Evolutionary conservation across 352 stramenopile genomes (phyloP).

Genomic region (Phytophthora pseudosyringae): DNA sequence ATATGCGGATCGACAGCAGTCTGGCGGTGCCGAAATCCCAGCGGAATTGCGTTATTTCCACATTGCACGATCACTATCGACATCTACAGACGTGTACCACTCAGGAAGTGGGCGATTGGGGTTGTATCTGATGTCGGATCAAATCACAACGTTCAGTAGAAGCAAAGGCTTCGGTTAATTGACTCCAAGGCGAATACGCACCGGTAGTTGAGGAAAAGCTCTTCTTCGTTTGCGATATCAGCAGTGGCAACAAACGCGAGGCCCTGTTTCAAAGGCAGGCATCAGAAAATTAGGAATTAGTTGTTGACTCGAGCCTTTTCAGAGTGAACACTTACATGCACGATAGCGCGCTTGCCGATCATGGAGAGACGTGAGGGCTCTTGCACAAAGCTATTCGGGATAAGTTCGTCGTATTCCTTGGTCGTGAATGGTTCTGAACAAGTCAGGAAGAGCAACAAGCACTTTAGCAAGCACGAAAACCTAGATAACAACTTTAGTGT

Average conservation of each 20-base stretch:
- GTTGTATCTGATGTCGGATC: conserved; percentile 67
- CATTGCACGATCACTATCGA: conserved; percentile 82
- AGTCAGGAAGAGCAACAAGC: neutral
- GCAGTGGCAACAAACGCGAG: conserved; percentile 78
- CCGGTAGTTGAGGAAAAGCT: conserved; percentile 89
- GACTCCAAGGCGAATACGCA: conserved; percentile 15
- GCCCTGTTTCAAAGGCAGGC: conserved; percentile 38
- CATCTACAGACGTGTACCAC: conserved; percentile 86
- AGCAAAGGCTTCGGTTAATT: neutral
- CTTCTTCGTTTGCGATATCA: conserved; percentile 81
- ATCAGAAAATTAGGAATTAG: neutral
- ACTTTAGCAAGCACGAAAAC: neutral
- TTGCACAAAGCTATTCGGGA: conserved; percentile 85
- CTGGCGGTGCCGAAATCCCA: conserved; percentile 4
- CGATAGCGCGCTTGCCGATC: conserved; percentile 84
- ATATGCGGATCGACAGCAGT: neutral
- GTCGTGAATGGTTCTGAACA: conserved; percentile 70
- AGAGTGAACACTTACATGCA: conserved; percentile 63
- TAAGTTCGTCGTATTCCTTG: conserved; percentile 65
- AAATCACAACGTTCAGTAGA: neutral
- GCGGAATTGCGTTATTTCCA: conserved; percentile 61
- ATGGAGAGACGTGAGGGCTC: conserved; percentile 81
- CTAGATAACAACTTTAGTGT: neutral
- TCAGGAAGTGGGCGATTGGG: conserved; percentile 69
- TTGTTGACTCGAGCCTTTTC: neutral